phyloP scores from a whole-genome alignment of 768 basidiomycete genomes.

The Cystofilobasidium ferigula region DNA sequence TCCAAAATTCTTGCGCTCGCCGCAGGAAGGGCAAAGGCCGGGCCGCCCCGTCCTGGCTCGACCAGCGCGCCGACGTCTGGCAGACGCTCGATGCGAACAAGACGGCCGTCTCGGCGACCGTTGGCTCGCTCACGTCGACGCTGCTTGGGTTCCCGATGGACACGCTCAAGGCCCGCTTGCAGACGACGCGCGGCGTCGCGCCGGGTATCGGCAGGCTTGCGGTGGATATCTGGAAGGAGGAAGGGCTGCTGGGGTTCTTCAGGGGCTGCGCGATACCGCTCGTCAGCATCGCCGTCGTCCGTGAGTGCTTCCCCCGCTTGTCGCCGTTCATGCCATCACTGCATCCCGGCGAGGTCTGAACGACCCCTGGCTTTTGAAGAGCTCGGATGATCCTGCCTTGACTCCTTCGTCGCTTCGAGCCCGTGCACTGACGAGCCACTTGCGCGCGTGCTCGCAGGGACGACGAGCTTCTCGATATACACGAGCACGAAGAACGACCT shows the following conservation, averaged over 20 bases:
- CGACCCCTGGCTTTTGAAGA: no score
- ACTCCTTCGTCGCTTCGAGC: no score
- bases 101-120: constrained; percentile 70
- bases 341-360: constrained; percentile 4
- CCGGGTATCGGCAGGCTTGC: constrained; percentile 50
- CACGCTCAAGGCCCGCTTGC: constrained; percentile 55
- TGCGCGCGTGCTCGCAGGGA: constrained; percentile 45
- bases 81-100: background rate
- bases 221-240: constrained; percentile 49
- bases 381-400: no score
- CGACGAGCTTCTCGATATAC: constrained; percentile 85
- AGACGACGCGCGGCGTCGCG: constrained; percentile 52
- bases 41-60: background rate
- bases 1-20: background rate
- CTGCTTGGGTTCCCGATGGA: constrained; percentile 92
- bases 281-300: constrained; percentile 89
- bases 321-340: constrained; percentile 19
- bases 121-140: constrained; percentile 84
- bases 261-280: constrained; percentile 63
- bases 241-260: constrained; percentile 47
- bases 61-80: constrained; percentile 3
- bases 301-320: constrained; percentile 46
- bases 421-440: background rate
- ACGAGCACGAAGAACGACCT: constrained; percentile 45
- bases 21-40: constrained; percentile 19